Evolutionary conservation across 2,329 filamentous ascomycete species (phyloP).

Genomic region (Ophiocordyceps unilateralis): DNA sequence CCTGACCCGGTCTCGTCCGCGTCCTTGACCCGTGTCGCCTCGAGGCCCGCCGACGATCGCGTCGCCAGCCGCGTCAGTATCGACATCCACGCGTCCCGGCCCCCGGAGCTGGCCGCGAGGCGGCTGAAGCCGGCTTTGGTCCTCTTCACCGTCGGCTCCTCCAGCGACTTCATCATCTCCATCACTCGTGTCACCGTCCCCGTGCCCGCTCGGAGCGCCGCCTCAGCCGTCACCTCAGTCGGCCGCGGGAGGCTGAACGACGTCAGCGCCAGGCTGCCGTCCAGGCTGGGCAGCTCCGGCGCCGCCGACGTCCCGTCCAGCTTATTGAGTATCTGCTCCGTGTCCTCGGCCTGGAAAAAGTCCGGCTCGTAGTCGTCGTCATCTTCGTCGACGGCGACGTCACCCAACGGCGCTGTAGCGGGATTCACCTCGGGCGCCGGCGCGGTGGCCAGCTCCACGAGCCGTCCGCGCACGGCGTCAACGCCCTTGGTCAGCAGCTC

Average conservation of each 20-base stretch:
- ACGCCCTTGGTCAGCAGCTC: conserved; percentile 55
- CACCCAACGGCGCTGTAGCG: conserved; percentile 42
- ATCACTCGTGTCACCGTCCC: conserved; percentile 64
- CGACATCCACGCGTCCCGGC: conserved; percentile 80
- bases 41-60: conserved; percentile 54
- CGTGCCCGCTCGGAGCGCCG: conserved; percentile 57
- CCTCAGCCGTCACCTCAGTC: conserved; percentile 51
- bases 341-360: conserved; percentile 59
- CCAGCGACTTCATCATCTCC: conserved; percentile 54
- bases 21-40: conserved; percentile 37
- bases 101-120: conserved; percentile 68
- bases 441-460: conserved; percentile 25
- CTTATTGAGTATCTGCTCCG: conserved; percentile 62
- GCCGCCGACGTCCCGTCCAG: conserved; percentile 51
- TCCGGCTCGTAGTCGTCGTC: conserved; percentile 83
- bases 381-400: conserved; percentile 45
- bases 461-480: conserved; percentile 39
- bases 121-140: conserved; percentile 62
- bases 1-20: conserved; percentile 38
- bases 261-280: conserved; percentile 43
- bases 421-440: conserved; percentile 33
- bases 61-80: conserved; percentile 76
- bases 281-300: conserved; percentile 11
- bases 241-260: conserved; percentile 69
- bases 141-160: conserved; percentile 45